Conservation (phyloP, 306 rosid species). For the Psophocarpus tetragonolobus region DNA sequence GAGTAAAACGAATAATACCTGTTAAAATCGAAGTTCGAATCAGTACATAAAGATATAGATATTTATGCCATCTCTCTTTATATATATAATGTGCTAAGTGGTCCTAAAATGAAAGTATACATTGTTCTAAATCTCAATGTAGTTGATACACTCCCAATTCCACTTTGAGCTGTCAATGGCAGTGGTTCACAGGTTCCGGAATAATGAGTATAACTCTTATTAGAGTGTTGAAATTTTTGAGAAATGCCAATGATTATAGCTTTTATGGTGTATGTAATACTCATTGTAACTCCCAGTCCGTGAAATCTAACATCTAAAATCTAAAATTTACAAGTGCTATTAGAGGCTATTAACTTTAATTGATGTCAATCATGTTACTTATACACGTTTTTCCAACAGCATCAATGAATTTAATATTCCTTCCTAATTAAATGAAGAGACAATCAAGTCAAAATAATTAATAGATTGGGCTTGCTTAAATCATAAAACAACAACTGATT, state of each 20-base stretch:
- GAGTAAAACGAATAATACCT: no score
- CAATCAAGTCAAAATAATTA: constrained; percentile 46
- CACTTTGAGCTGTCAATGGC: constrained; percentile 21
- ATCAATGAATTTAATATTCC: constrained; percentile 39
- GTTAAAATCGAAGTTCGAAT: no score
- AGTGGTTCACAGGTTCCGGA: constrained; percentile 11
- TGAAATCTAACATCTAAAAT: constrained; percentile 28
- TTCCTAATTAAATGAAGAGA: constrained; percentile 45
- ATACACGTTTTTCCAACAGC: constrained; percentile 54
- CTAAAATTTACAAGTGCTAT: constrained; percentile 32
- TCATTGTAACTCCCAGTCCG: constrained; percentile 19
- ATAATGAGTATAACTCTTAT: constrained; percentile 17
- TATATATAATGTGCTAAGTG: no score
- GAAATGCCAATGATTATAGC: constrained; percentile 33
- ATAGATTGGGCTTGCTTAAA: constrained; percentile 44
- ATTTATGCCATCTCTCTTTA: no score
- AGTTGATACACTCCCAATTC: constrained; percentile 25
- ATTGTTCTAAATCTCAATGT: constrained; percentile 9
- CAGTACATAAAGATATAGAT: no score
- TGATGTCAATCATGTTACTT: constrained; percentile 46
- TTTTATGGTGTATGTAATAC: constrained; percentile 11
- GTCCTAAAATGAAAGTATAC: constrained; percentile 13
- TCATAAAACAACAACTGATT: constrained; percentile 42
- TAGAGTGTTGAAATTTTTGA: constrained; percentile 28
- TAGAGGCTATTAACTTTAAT: constrained; percentile 36